Conservation (phyloP, 1,139 yeast species). For the Tardiomyces blankii region DNA sequence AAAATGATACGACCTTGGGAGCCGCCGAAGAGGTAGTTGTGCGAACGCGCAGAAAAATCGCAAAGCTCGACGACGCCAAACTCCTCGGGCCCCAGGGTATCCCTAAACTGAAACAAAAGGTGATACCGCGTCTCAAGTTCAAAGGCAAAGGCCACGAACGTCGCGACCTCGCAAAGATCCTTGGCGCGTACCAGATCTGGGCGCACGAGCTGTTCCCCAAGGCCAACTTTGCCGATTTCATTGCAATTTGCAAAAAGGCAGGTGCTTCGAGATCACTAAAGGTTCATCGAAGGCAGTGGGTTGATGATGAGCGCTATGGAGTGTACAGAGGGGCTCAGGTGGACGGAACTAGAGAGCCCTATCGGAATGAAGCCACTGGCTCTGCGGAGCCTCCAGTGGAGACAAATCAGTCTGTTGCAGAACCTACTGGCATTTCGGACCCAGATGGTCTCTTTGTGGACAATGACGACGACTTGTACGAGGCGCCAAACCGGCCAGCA, state of each 20-base stretch:
- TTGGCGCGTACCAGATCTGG: constrained; percentile 73
- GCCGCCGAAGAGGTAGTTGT: constrained; percentile 25
- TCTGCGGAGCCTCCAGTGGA: too few species aligned
- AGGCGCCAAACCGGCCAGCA: not conserved
- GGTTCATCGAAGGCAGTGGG: constrained; percentile 18
- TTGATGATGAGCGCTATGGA: constrained; percentile 16
- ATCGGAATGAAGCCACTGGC: not conserved
- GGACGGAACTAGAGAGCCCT: not conserved
- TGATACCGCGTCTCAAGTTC: constrained; percentile 17
- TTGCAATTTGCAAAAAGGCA: constrained; percentile 21
- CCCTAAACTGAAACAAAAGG: constrained; percentile 18
- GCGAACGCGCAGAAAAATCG: constrained; percentile 13
- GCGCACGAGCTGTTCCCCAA: constrained; percentile 73
- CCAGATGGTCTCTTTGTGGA: not conserved
- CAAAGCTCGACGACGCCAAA: constrained; percentile 27
- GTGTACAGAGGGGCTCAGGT: not conserved
- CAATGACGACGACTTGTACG: not conserved
- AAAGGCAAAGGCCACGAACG: constrained; percentile 31
- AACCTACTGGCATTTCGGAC: not conserved
- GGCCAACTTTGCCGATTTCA: constrained; percentile 60
- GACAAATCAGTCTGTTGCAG: not conserved
- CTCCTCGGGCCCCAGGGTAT: constrained; percentile 26
- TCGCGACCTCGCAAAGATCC: constrained; percentile 37
- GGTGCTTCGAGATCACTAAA: constrained; percentile 22
- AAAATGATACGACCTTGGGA: not conserved